These are phyloP conservation scores for Trichoderma cornu-damae DNA, from an alignment of 2,329 filamentous ascomycete genomes.

Conservation along the genomic window DNA sequence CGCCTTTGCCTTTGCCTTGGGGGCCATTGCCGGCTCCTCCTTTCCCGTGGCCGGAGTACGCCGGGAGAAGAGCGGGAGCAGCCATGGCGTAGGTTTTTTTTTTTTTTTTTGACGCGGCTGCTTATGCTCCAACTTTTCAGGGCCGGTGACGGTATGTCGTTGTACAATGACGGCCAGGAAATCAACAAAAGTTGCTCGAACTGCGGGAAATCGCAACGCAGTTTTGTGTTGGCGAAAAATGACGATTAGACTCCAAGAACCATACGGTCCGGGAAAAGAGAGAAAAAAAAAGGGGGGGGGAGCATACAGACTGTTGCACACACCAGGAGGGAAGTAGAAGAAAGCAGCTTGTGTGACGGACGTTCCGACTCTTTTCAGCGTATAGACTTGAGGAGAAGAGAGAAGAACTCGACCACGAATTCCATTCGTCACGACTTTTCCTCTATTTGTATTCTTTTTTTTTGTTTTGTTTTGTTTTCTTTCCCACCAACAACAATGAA, in stretches of 20 bases:
- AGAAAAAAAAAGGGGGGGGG: no score
- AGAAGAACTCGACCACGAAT: slow-evolving; percentile 27
- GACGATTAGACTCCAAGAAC: background rate
- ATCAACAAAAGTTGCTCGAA: no score
- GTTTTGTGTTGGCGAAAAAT: background rate
- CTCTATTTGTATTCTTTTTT: background rate
- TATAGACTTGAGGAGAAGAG: slow-evolving; percentile 26
- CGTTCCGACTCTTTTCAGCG: slow-evolving; percentile 19
- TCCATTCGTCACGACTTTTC: slow-evolving; percentile 24
- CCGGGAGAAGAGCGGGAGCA: slow-evolving; percentile 16
- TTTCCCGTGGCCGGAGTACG: slow-evolving; percentile 26
- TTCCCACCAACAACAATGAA: no score
- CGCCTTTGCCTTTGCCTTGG: slow-evolving; percentile 9
- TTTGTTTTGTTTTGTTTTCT: no score
- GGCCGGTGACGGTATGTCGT: no score
- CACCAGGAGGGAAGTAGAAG: background rate
- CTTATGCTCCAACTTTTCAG: no score
- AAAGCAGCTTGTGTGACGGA: background rate
- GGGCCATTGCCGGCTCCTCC: background rate
- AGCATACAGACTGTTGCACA: background rate
- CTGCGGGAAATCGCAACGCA: background rate
- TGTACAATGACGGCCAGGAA: no score
- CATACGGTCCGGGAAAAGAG: background rate
- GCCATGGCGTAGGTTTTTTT: no score
- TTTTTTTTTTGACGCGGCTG: no score